Conservation (phyloP, 2,329 filamentous ascomycete species). For the Apiospora marii region DNA sequence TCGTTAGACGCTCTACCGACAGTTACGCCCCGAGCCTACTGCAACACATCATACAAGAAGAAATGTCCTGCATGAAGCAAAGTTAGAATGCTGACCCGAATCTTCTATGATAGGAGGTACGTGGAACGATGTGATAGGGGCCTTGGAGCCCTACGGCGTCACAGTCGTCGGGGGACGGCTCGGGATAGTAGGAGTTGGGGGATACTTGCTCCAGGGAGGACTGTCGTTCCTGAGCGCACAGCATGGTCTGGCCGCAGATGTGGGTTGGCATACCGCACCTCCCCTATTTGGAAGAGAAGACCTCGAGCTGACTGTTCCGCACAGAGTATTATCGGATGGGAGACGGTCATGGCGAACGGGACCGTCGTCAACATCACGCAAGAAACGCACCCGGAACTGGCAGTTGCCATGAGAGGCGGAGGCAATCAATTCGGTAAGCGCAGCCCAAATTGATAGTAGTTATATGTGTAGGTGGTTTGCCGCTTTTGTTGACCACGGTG, state of each 20-base stretch:
- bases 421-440: background rate
- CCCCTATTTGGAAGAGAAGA: background rate
- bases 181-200: conserved; percentile 5
- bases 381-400: background rate
- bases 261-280: background rate
- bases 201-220: conserved; percentile 12
- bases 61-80: background rate
- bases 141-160: background rate
- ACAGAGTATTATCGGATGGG: background rate
- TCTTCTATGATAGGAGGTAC: background rate
- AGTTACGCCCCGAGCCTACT: background rate
- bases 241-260: conserved; percentile 9
- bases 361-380: conserved; percentile 12
- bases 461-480: too few relatives aligned
- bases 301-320: background rate
- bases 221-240: conserved; percentile 15
- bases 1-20: too few relatives aligned
- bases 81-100: background rate
- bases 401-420: conserved; percentile 7
- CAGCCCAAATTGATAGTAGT: background rate
- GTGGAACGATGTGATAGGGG: conserved; percentile 19
- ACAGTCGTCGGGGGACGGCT: conserved; percentile 6
- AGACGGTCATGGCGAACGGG: conserved; percentile 6
- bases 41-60: background rate
- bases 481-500: background rate